Evolutionary conservation across 495 filamentous ascomycete genomes (phyloP).

Genomic region (Tetracladium setigerum): DNA sequence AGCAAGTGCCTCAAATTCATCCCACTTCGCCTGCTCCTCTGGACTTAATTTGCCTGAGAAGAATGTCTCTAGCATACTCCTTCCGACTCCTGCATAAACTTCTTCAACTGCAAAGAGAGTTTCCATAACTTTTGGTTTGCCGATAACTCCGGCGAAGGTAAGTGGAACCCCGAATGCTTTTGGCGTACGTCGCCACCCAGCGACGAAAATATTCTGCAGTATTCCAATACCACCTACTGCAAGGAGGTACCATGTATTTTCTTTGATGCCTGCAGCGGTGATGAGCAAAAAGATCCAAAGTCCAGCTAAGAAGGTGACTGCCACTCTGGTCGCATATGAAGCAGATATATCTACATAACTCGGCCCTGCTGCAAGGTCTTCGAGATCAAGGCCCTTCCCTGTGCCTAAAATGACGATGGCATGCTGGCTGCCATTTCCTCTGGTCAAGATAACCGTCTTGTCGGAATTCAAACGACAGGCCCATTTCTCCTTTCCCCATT

Average conservation of each 20-base stretch:
- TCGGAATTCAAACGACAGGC: constrained; percentile 26
- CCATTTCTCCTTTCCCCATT: constrained; percentile 46
- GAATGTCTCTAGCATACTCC: not conserved
- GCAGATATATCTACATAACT: not conserved
- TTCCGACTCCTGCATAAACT: not conserved
- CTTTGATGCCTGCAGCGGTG: constrained; percentile 25
- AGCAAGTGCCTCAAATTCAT: not conserved
- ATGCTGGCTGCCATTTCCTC: constrained; percentile 38
- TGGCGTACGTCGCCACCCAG: constrained; percentile 15
- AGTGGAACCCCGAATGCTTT: not conserved
- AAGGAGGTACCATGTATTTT: constrained; percentile 14
- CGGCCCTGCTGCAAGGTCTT: constrained; percentile 31
- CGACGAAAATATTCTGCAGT: constrained; percentile 36
- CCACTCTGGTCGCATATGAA: not conserved
- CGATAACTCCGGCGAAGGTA: not conserved
- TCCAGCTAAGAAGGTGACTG: constrained; percentile 19
- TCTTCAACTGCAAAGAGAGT: not conserved
- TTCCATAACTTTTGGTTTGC: not conserved
- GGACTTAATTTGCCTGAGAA: not conserved
- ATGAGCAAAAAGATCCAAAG: constrained; percentile 37
- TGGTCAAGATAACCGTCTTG: constrained; percentile 30
- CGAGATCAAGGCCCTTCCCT: constrained; percentile 33
- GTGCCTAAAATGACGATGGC: constrained; percentile 33
- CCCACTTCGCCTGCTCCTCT: not conserved
- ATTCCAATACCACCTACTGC: constrained; percentile 29